Conservation (phyloP, 176 grass and related monocot genomes). For the Themeda triandra region DNA sequence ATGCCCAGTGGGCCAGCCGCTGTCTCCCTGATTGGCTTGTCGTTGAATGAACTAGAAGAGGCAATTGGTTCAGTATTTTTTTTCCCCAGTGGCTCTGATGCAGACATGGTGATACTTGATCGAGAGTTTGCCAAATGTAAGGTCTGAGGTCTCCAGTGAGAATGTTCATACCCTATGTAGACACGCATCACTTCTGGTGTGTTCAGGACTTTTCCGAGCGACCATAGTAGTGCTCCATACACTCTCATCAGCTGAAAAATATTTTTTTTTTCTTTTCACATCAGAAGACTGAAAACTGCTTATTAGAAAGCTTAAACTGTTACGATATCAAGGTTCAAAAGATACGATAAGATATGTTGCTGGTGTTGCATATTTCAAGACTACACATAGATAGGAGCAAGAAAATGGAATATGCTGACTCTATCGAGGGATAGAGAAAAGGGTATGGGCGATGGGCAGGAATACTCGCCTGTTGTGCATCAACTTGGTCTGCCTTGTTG, state of each 20-base stretch:
- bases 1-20: constrained; percentile 62
- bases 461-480: constrained; percentile 60
- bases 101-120: not conserved
- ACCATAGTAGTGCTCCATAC: constrained; percentile 87
- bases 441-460: not conserved
- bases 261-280: not conserved
- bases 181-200: constrained; percentile 94
- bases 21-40: constrained; percentile 68
- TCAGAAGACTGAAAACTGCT: constrained; percentile 3
- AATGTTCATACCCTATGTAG: constrained; percentile 70
- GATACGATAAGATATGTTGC: not conserved
- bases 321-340: not conserved
- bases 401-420: constrained; percentile 16
- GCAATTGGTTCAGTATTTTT: not conserved
- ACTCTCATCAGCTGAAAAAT: constrained; percentile 80
- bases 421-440: constrained; percentile 2
- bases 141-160: not conserved
- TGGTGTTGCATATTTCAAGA: not conserved
- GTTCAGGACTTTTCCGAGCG: constrained; percentile 84
- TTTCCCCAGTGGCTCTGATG: not conserved
- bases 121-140: not conserved
- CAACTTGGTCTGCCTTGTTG: constrained; percentile 83
- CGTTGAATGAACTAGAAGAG: constrained; percentile 69
- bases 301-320: not conserved
- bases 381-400: not conserved